phyloP scores from a whole-genome alignment of 1,284 basidiomycete genomes.

The Pseudozyma pruni region DNA sequence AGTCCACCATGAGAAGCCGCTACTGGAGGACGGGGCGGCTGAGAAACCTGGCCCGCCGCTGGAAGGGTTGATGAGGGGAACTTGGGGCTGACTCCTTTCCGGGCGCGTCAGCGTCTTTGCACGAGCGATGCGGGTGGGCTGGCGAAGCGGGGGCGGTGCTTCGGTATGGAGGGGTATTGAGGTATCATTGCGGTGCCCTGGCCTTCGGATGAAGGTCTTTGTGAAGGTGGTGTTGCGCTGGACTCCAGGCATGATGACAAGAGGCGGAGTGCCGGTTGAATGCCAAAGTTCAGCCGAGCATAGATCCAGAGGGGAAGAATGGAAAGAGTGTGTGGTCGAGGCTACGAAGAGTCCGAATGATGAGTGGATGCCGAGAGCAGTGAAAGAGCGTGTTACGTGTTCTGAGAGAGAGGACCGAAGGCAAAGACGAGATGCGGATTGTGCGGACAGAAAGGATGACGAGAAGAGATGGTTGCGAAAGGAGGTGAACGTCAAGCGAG shows the following conservation, averaged over 20 bases:
- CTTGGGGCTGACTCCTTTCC: slow-evolving; percentile 73
- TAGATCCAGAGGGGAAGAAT: not conserved
- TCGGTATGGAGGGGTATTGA: slow-evolving; percentile 60
- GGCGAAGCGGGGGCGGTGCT: slow-evolving; percentile 64
- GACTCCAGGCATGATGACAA: slow-evolving; percentile 31
- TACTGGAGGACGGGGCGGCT: slow-evolving; percentile 6
- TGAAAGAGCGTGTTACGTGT: slow-evolving; percentile 3
- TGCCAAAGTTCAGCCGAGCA: not conserved
- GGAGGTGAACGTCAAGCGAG: not conserved
- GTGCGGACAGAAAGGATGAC: not conserved
- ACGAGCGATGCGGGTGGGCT: slow-evolving; percentile 63
- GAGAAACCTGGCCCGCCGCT: slow-evolving; percentile 44
- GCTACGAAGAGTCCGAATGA: slow-evolving; percentile 1
- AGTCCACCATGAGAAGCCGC: slow-evolving; percentile 51
- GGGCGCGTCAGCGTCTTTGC: slow-evolving; percentile 78
- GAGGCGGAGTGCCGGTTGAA: not conserved
- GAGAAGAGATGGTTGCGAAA: not conserved
- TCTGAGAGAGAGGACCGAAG: too few species aligned
- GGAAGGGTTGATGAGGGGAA: slow-evolving; percentile 79
- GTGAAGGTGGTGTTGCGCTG: slow-evolving; percentile 49
- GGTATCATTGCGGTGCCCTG: slow-evolving; percentile 47
- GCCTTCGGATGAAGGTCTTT: slow-evolving; percentile 64
- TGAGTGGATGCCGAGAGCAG: not conserved
- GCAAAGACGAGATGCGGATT: too few species aligned
- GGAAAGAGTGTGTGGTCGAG: not conserved